Percentiles rank a stretch among this genome's conserved stretches.
Conservation (phyloP, 495 filamentous ascomycete species). For the Evansstolkia leycettana region DNA sequence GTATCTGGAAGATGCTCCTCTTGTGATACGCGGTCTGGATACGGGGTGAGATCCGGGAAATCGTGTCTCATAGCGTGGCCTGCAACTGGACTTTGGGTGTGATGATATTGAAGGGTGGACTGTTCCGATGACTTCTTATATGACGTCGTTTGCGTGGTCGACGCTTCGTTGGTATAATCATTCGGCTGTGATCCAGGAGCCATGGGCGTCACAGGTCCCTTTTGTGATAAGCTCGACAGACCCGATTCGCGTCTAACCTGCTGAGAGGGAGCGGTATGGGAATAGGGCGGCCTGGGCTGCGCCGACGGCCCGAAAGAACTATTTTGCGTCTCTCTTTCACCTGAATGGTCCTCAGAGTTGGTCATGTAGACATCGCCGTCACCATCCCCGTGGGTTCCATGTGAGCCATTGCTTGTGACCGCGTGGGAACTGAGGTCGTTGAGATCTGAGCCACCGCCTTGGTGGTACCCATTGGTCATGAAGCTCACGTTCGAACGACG, state of each 20-base stretch:
- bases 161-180: slow-evolving; percentile 73
- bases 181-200: slow-evolving; percentile 62
- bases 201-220: slow-evolving; percentile 60
- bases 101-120: slow-evolving; percentile 34
- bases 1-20: slow-evolving; percentile 36
- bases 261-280: slow-evolving; percentile 38
- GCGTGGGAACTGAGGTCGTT: slow-evolving; percentile 27
- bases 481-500: slow-evolving; percentile 34
- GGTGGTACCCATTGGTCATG: slow-evolving; percentile 37
- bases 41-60: slow-evolving; percentile 25
- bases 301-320: slow-evolving; percentile 43
- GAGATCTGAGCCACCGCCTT: slow-evolving; percentile 35
- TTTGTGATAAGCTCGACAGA: slow-evolving; percentile 48
- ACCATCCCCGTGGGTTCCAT: slow-evolving; percentile 35
- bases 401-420: slow-evolving; percentile 54
- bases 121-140: slow-evolving; percentile 54
- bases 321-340: slow-evolving; percentile 26
- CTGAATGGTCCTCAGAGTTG: slow-evolving; percentile 32
- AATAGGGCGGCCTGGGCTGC: slow-evolving; percentile 35
- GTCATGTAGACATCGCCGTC: slow-evolving; percentile 45
- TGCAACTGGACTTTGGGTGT: slow-evolving; percentile 44
- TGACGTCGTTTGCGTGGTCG: slow-evolving; percentile 68
- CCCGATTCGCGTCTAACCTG: slow-evolving; percentile 39
- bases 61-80: slow-evolving; percentile 18
- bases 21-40: slow-evolving; percentile 29